A percentile compares a stretch with the other conserved stretches of the same genome.
phyloP scores from a whole-genome alignment of 108 stramenopile genomes.

The Pseudonitzschia pungens region DNA sequence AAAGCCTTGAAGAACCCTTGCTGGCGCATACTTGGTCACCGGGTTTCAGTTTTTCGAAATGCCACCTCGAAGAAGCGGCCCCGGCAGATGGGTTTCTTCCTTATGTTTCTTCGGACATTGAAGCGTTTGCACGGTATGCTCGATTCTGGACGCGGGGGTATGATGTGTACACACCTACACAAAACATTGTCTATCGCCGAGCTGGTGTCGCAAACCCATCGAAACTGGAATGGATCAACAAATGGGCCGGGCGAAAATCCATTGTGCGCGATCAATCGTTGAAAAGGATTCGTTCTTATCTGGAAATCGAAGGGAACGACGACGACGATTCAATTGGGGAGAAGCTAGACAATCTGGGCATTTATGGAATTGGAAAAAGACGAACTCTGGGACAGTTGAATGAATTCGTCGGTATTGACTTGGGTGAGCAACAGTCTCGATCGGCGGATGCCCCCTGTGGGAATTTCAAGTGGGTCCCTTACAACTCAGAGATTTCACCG shows the following conservation, averaged over 20 bases:
- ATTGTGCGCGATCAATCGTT: conserved; percentile 25
- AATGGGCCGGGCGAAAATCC: conserved; percentile 36
- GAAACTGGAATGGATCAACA: conserved; percentile 66
- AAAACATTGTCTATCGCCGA: conserved; percentile 68
- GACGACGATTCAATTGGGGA: conserved; percentile 13
- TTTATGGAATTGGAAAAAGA: conserved; percentile 80
- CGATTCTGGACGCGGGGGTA: conserved; percentile 75
- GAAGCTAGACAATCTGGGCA: conserved; percentile 67
- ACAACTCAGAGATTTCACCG: conserved; percentile 72
- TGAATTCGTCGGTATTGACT: conserved; percentile 65
- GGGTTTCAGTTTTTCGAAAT: conserved; percentile 90
- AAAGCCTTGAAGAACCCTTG: conserved; percentile 61
- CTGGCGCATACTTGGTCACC: conserved; percentile 85
- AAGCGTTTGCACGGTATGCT: conserved; percentile 89
- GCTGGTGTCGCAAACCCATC: conserved; percentile 53
- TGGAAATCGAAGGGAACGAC: conserved; percentile 8
- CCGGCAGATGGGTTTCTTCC: conserved; percentile 90
- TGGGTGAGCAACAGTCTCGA: conserved; percentile 34
- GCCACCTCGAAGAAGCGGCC: conserved; percentile 89
- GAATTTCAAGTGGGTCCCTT: conserved; percentile 65
- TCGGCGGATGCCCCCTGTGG: conserved; percentile 35
- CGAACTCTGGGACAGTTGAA: conserved; percentile 72
- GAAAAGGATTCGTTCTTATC: conserved; percentile 31
- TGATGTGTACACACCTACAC: conserved; percentile 84
- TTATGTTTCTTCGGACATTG: conserved; percentile 79